Base-by-base conservation (phyloP, 1,284 basidiomycete genomes). In the Mycosarcoma maydis region DNA sequence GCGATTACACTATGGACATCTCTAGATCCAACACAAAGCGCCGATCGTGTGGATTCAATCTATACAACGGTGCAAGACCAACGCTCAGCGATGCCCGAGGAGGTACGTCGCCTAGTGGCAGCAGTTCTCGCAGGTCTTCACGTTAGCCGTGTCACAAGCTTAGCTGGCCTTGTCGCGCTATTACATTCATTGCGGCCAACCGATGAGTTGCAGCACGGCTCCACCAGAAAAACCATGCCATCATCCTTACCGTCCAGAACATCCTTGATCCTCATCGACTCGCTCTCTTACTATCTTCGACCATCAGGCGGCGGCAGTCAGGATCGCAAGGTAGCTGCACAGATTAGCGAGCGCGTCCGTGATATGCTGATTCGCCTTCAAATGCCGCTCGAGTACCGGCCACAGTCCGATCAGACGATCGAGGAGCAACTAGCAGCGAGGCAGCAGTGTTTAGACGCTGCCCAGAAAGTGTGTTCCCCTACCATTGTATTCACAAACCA, bases 401-500 rank as follows among this genome's bases (percentile, higher is more conserved):
- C 48, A 9, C 36, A 22, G 9, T 17, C 34, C 23, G 65, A 42
- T 4, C 19, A 49, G 8, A 23, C 48, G 4, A 17, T 13, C 4
- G 57, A 69, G 17, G 46, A 41, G 26, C 45, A 33, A 20, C 24
- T 44, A 26, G 34, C 42, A n/a, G 26, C 47, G 10, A 39, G 51
- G 17, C 32, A 45, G 17, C 29, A 33, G 23, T 39, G 38, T 22
- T n/a, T 6, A 1, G 54, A 54, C 4, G 46, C 62, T 4, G 59
- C 59, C 6, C n/a, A 29, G 3, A 53, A 46, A 42, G 29, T 69
- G 27, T 69, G 66, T 33, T 40, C 45, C 3, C 66, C 66, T 5
- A 69, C 66, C 2, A 52, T 69, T 16, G 46, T 69, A 13, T 69
- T 69, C 30, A 58, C 66, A 2, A 69, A 62, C n/a, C 66, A 69